These are phyloP conservation scores for Cyanodermella asteris DNA, from an alignment of 2,329 filamentous ascomycete genomes.

Conservation along the genomic window DNA sequence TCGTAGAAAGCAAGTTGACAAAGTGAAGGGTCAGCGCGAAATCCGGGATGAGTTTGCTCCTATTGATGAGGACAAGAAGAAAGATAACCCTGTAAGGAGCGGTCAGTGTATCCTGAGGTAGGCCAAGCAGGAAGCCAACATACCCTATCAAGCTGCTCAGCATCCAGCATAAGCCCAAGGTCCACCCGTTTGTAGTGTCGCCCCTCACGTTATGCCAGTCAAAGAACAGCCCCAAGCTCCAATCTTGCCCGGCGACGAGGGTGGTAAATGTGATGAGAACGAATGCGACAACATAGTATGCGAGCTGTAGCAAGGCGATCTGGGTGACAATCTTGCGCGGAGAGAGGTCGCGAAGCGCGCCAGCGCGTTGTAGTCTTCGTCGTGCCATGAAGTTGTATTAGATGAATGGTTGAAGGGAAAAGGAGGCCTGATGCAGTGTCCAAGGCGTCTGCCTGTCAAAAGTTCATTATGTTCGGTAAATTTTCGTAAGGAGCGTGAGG, in stretches of 20 bases:
- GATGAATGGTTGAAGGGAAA: too few relatives aligned
- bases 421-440: too few relatives aligned
- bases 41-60: constrained; percentile 85
- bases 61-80: constrained; percentile 61
- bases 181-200: constrained; percentile 50
- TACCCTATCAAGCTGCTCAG: constrained; percentile 43
- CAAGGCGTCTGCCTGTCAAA: too few relatives aligned
- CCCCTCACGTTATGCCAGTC: constrained; percentile 42
- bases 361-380: constrained; percentile 40
- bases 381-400: constrained; percentile 23
- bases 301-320: constrained; percentile 40
- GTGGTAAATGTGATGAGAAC: constrained; percentile 45
- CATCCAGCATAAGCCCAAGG: constrained; percentile 44
- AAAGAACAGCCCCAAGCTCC: constrained; percentile 36
- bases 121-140: constrained; percentile 10
- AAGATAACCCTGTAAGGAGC: constrained; percentile 46
- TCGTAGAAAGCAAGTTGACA: constrained; percentile 56
- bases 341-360: constrained; percentile 43
- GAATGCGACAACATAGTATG: constrained; percentile 40
- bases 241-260: constrained; percentile 38
- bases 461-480: too few relatives aligned
- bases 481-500: too few relatives aligned
- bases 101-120: not conserved
- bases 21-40: constrained; percentile 79
- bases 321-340: constrained; percentile 45